Base-by-base conservation (phyloP, 257 asterid genomes). In the Salvia rosmarinus region DNA sequence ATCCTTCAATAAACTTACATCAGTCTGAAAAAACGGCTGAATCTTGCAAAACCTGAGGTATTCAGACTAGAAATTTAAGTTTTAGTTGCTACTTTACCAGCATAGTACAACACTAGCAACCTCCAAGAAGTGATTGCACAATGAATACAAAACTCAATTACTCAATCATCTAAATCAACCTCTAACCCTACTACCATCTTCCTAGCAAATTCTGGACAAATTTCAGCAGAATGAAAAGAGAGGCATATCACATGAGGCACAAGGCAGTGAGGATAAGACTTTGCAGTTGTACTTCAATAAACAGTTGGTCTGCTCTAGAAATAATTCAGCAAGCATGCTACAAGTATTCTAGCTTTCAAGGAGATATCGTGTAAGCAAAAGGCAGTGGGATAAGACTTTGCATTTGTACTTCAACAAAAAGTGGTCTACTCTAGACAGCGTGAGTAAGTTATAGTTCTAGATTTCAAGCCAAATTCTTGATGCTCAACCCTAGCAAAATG, bases 61-160 rank as follows among this genome's bases (percentile, higher is more conserved):
- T 54, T 20, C 40, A 55, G 20, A 64, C 51, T 55, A 43, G 67
- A 42, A 64, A 25, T 40, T 40, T 6, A 56, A 67, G 58, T 46
- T 74, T 16, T 54, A 52, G 21, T 4, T 17, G 17, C 56, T 64
- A 64, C 49, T 63, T 25, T 2, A 20, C 46, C 35, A 58, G 58
- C 34, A 28, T 9, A 21, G 60, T 21, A 20, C 2, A 56, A 4
- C 12, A 23, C 40, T 21, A 11, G 39, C 5, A 56, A 19, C 49
- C 57, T 49, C 51, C n/a, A 43, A 39, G 66, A 73, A 52, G 16
- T 59, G 61, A 60, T 64, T 57, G 52, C 73, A 30, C 70, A 25
- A 74, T 74, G 63, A 74, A 74, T 42, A 35, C 79, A 67, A 67
- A 75, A 57, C 70, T 75, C 74, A 67, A 69, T 67, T 67, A 67